Conservation (phyloP, 177 flowering plant species). For the Vitis hybrid region DNA sequence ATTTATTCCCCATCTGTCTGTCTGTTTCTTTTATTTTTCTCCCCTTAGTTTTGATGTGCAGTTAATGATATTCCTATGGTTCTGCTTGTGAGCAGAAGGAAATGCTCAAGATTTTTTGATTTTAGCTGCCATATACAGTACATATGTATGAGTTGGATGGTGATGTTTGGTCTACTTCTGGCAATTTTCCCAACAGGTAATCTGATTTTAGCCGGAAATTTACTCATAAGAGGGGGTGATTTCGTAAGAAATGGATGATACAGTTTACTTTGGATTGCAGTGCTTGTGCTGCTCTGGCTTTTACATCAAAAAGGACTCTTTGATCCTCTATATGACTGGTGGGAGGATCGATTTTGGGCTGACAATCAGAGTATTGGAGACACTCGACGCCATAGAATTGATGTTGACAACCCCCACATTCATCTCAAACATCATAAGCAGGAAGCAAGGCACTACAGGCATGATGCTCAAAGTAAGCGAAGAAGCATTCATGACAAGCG, state of each 20-base stretch:
- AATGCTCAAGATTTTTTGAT: conserved; percentile 80
- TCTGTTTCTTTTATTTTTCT: background rate
- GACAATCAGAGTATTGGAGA: conserved; percentile 16
- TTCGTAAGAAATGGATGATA: background rate
- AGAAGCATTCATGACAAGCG: conserved; percentile 28
- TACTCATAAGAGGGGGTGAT: background rate
- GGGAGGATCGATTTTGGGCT: conserved; percentile 60
- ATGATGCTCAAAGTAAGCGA: conserved; percentile 29
- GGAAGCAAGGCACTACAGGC: conserved; percentile 31
- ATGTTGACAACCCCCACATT: conserved; percentile 15
- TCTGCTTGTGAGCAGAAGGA: conserved; percentile 49
- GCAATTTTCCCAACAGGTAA: conserved; percentile 83
- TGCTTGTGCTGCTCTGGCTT: conserved; percentile 79
- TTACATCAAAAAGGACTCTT: conserved; percentile 87
- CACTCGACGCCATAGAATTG: conserved; percentile 24
- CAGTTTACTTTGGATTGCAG: conserved; percentile 46
- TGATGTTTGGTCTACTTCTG: conserved; percentile 69
- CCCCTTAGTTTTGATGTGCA: background rate
- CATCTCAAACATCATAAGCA: conserved; percentile 40
- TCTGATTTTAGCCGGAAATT: background rate
- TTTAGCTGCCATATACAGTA: conserved; percentile 90
- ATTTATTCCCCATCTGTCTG: background rate
- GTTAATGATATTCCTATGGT: background rate
- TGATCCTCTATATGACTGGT: conserved; percentile 90
- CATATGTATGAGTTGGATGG: conserved; percentile 80